Conservation (phyloP, 495 filamentous ascomycete species). For the Parathielavia hyrcaniae region DNA sequence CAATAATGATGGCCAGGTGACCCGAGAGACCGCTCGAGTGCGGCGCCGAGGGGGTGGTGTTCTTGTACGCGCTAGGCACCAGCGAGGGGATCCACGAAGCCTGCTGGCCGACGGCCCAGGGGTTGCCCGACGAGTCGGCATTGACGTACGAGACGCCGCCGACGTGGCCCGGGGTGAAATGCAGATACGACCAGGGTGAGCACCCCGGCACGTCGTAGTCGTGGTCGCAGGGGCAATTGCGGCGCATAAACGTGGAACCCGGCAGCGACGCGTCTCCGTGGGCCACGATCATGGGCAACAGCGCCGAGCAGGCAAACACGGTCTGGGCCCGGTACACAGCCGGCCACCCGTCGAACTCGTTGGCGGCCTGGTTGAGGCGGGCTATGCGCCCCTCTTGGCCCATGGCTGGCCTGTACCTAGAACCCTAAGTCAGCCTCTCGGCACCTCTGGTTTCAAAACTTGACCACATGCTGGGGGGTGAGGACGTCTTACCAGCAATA, state of each 20-base stretch:
- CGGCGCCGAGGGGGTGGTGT: neutral
- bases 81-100: conserved; percentile 33
- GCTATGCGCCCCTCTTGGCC: conserved; percentile 18
- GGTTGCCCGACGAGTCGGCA: neutral
- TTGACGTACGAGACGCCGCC: conserved; percentile 12
- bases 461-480: neutral
- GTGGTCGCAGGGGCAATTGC: conserved; percentile 13
- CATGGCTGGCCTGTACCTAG: conserved; percentile 1
- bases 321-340: conserved; percentile 18
- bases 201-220: neutral
- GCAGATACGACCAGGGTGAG: conserved; percentile 22
- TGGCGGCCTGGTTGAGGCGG: neutral
- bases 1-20: conserved; percentile 28
- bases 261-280: conserved; percentile 26
- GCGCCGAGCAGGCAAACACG: conserved; percentile 34
- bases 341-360: neutral
- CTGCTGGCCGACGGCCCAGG: conserved; percentile 20
- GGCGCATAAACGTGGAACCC: conserved; percentile 10
- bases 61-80: conserved; percentile 29
- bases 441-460: neutral
- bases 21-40: conserved; percentile 27
- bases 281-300: conserved; percentile 28
- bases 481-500: conserved; percentile 19
- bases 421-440: neutral
- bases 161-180: conserved; percentile 15